These are phyloP conservation scores for Pterocarpus santalinus DNA, from an alignment of 306 rosid species.

Conservation along the genomic window DNA sequence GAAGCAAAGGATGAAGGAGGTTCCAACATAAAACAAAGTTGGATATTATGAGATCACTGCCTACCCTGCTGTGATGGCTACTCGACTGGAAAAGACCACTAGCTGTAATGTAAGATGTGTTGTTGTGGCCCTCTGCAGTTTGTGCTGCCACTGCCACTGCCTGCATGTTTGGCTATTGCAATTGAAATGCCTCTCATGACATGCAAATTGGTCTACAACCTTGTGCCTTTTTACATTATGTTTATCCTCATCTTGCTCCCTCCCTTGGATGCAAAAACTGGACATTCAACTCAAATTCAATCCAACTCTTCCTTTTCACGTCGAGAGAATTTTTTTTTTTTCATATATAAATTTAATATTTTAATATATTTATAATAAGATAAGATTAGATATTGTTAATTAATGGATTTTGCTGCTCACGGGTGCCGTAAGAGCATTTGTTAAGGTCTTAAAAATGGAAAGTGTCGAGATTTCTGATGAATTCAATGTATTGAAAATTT, in stretches of 20 bases:
- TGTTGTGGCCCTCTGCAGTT: neutral
- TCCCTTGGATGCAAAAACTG: conserved; percentile 42
- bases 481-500: no score
- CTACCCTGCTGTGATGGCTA: conserved; percentile 52
- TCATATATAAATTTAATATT: no score
- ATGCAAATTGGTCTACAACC: conserved; percentile 22
- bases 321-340: no score
- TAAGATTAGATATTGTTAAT: no score
- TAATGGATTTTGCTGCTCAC: no score
- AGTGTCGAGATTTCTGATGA: no score
- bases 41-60: conserved; percentile 53
- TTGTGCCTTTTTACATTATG: neutral
- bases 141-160: conserved; percentile 10
- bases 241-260: conserved; percentile 45
- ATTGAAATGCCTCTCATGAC: conserved; percentile 29
- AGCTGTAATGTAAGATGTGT: conserved; percentile 3
- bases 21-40: conserved; percentile 41
- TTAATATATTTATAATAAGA: no score
- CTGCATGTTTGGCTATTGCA: conserved; percentile 47
- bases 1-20: neutral
- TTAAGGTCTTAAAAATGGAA: no score
- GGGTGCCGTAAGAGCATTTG: no score
- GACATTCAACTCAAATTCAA: conserved; percentile 15
- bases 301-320: conserved; percentile 4
- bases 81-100: conserved; percentile 57